phyloP scores from a whole-genome alignment of 179 eudicot genomes.

The Spergularia azorica region DNA sequence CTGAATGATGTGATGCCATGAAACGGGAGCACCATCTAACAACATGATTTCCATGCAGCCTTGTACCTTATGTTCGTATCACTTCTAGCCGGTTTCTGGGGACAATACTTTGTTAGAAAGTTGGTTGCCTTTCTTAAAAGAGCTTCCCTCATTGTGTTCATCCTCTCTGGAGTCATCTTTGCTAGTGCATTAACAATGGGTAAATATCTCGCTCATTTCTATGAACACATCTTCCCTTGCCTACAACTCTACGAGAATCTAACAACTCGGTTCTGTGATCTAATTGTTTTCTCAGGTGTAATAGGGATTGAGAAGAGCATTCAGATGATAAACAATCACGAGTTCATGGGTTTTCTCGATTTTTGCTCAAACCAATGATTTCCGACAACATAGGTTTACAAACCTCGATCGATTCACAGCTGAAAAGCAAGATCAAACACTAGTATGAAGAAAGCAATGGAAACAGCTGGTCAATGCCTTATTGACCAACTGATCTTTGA shows the following conservation, averaged over 20 bases:
- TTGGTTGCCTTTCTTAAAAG: constrained; percentile 65
- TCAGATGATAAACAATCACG: constrained; percentile 64
- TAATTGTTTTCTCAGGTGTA: constrained; percentile 50
- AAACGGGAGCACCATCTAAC: background rate
- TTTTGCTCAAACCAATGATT: constrained; percentile 74
- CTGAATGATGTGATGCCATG: too few relatives aligned
- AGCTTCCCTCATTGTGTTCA: constrained; percentile 89
- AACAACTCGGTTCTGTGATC: background rate
- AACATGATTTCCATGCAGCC: constrained; percentile 51
- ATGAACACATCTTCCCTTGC: background rate
- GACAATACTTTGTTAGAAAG: constrained; percentile 82
- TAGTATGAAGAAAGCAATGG: background rate
- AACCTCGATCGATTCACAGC: background rate
- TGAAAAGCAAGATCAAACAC: background rate
- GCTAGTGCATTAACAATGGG: constrained; percentile 97
- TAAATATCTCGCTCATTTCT: constrained; percentile 27
- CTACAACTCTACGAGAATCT: background rate
- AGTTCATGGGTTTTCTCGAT: constrained; percentile 89
- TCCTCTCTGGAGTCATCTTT: constrained; percentile 90
- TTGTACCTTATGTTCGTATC: constrained; percentile 74
- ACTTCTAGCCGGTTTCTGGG: constrained; percentile 94
- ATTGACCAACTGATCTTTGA: constrained; percentile 39
- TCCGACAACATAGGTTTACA: background rate
- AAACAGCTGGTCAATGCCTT: constrained; percentile 56
- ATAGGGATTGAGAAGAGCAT: constrained; percentile 71